Evolutionary conservation across 768 basidiomycete species (phyloP).

Genomic region (Artomyces pyxidatus): DNA sequence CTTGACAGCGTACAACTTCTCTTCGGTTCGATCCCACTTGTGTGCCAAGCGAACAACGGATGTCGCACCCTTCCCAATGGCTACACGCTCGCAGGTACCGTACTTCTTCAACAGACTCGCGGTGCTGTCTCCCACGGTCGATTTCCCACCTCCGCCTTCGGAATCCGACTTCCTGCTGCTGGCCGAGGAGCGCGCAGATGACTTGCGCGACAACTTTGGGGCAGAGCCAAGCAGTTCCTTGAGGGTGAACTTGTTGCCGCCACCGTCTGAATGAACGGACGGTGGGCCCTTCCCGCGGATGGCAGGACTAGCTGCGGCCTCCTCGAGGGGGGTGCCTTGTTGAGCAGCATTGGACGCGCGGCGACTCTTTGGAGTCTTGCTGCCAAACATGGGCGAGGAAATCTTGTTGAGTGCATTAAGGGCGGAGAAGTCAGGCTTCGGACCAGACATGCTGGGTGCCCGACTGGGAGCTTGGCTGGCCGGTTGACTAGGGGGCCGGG

Average conservation of each 20-base stretch:
- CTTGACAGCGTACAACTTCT: slow-evolving; percentile 98
- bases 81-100: slow-evolving; percentile 92
- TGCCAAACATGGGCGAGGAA: background rate
- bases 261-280: slow-evolving; percentile 47
- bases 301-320: slow-evolving; percentile 23
- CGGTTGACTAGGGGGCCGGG: slow-evolving; percentile 49
- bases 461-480: slow-evolving; percentile 38
- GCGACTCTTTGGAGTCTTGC: background rate
- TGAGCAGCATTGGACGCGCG: background rate
- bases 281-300: slow-evolving; percentile 30
- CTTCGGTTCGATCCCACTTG: slow-evolving; percentile 96
- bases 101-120: slow-evolving; percentile 79
- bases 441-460: slow-evolving; percentile 25
- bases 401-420: background rate
- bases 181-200: slow-evolving; percentile 61
- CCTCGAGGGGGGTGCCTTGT: slow-evolving; percentile 16
- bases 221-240: slow-evolving; percentile 71
- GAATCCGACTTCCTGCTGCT: slow-evolving; percentile 65
- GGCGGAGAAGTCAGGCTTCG: slow-evolving; percentile 12
- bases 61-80: slow-evolving; percentile 98
- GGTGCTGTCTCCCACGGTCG: slow-evolving; percentile 43
- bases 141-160: slow-evolving; percentile 39
- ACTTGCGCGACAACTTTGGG: slow-evolving; percentile 67
- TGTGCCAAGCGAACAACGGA: slow-evolving; percentile 94
- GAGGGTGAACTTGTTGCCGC: slow-evolving; percentile 71